phyloP scores from a whole-genome alignment of 2,329 filamentous ascomycete species.

The Colletotrichum abscissum region DNA sequence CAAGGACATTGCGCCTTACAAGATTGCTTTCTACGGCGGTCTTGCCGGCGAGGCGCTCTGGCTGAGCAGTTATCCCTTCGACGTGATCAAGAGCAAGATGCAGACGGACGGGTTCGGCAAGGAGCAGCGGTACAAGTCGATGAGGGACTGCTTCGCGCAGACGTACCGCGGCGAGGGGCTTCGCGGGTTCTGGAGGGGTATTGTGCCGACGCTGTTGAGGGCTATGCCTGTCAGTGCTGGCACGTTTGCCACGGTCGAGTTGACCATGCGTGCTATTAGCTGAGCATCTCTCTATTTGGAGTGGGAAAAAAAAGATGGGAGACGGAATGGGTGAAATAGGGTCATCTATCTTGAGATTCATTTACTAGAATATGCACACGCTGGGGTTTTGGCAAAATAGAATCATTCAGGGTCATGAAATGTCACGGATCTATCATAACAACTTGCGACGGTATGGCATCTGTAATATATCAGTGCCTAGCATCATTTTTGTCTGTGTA shows the following conservation, averaged over 20 bases:
- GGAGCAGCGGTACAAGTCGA: slow-evolving; percentile 78
- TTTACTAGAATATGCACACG: not conserved
- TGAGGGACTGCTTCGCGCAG: slow-evolving; percentile 90
- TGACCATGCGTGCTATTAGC: slow-evolving; percentile 72
- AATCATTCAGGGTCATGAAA: not conserved
- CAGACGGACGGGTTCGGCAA: slow-evolving; percentile 92
- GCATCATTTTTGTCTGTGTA: not conserved
- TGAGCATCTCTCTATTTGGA: slow-evolving; percentile 28
- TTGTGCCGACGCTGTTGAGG: slow-evolving; percentile 89
- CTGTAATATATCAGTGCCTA: not conserved
- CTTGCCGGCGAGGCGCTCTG: slow-evolving; percentile 94
- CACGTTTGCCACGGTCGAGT: slow-evolving; percentile 89
- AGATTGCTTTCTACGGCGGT: slow-evolving; percentile 92
- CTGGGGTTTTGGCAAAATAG: not conserved
- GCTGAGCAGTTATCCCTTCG: slow-evolving; percentile 93
- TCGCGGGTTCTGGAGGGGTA: slow-evolving; percentile 93
- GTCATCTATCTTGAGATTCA: not conserved
- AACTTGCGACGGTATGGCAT: not conserved
- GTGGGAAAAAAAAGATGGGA: not conserved
- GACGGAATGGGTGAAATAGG: too few relatives aligned
- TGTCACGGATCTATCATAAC: not conserved
- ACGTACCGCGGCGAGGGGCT: slow-evolving; percentile 82
- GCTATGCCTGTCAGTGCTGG: slow-evolving; percentile 98
- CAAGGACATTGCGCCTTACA: slow-evolving; percentile 82
- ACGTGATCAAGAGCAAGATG: slow-evolving; percentile 99